phyloP scores from a whole-genome alignment of 345 rosid genomes.

The Microthlaspi erraticum region DNA sequence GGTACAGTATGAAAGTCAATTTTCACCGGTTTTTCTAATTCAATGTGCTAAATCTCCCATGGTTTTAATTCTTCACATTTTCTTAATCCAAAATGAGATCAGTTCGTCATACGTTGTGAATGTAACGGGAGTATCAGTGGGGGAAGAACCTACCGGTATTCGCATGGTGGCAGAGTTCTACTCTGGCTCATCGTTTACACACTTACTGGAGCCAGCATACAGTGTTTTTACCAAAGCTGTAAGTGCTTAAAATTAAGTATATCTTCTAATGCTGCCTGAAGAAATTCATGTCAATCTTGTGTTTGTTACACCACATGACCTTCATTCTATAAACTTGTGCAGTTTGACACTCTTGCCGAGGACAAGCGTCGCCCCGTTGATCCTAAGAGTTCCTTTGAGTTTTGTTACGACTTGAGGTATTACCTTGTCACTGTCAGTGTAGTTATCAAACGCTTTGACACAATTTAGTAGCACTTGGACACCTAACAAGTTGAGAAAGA shows the following conservation, averaged over 20 bases:
- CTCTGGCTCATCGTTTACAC: conserved; percentile 88
- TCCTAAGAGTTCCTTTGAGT: conserved; percentile 66
- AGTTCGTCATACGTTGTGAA: conserved; percentile 78
- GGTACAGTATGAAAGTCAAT: conserved; percentile 56
- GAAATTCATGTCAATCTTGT: conserved; percentile 16
- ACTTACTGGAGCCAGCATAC: conserved; percentile 81
- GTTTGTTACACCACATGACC: conserved; percentile 34
- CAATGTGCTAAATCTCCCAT: neutral
- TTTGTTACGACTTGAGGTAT: conserved; percentile 57
- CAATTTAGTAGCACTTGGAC: conserved; percentile 11
- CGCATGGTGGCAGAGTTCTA: conserved; percentile 70
- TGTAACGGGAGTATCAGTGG: conserved; percentile 57
- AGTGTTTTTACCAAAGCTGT: conserved; percentile 60
- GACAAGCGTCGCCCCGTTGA: conserved; percentile 50
- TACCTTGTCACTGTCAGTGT: conserved; percentile 12
- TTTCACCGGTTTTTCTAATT: neutral
- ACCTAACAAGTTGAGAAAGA: neutral
- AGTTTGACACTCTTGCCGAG: conserved; percentile 59
- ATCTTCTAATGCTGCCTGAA: neutral
- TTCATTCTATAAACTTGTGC: conserved; percentile 36
- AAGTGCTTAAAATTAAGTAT: conserved; percentile 38
- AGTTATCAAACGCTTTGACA: neutral
- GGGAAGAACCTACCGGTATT: conserved; percentile 49
- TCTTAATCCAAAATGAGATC: conserved; percentile 35
- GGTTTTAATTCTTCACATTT: conserved; percentile 1